A percentile compares a stretch with the other conserved stretches of the same genome.
These are phyloP conservation scores for Ilyonectria destructans DNA, from an alignment of 2,329 filamentous ascomycete species.

Conservation along the genomic window DNA sequence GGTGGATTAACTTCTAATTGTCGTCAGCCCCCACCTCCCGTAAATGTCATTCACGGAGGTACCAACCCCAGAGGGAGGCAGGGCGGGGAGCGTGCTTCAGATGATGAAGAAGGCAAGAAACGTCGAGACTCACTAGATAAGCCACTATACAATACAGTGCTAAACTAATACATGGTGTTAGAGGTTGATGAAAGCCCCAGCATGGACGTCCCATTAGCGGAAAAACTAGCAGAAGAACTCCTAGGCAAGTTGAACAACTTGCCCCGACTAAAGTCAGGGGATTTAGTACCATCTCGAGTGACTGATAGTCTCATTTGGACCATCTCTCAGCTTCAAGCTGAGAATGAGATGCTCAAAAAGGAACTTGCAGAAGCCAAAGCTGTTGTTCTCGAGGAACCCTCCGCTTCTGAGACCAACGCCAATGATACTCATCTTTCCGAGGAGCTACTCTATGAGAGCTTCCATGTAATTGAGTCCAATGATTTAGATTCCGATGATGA, in stretches of 20 bases:
- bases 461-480: not conserved
- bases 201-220: not conserved
- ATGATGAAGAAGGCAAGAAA: not conserved
- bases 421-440: not conserved
- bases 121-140: not conserved
- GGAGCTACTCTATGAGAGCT: not conserved
- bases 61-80: too few relatives aligned
- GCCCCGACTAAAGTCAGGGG: not conserved
- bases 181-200: not conserved
- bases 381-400: too few relatives aligned
- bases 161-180: not conserved
- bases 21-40: not conserved
- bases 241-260: not conserved
- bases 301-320: conserved; percentile 14
- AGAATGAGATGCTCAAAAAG: conserved; percentile 25
- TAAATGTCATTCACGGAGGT: too few relatives aligned
- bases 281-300: not conserved
- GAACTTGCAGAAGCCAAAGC: conserved; percentile 9
- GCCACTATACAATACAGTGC: not conserved
- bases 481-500: too few relatives aligned
- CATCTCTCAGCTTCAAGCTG: conserved; percentile 20
- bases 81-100: too few relatives aligned
- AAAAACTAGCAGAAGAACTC: conserved; percentile 13
- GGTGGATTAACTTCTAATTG: not conserved
- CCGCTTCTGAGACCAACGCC: not conserved